A percentile compares a stretch with the other conserved stretches of the same genome.
These are phyloP conservation scores for Hibiscus mutabilis DNA, from an alignment of 345 rosid genomes.

Conservation along the genomic window DNA sequence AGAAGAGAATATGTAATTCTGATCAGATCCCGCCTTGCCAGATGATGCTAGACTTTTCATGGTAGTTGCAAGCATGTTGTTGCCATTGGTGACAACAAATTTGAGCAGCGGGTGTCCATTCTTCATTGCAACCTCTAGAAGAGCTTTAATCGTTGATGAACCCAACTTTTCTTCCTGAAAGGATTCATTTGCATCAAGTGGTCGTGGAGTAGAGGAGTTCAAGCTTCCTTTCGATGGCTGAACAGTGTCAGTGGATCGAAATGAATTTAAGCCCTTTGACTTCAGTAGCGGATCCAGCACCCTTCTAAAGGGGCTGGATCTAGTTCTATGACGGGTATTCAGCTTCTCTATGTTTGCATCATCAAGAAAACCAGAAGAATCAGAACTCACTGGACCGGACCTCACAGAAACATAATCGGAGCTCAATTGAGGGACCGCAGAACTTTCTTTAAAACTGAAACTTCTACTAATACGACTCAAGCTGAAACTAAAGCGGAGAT, in stretches of 20 bases:
- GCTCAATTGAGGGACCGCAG: slow-evolving; percentile 37
- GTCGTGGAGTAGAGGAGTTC: slow-evolving; percentile 24
- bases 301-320: slow-evolving; percentile 73
- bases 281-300: slow-evolving; percentile 63
- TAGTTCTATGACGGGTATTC: slow-evolving; percentile 31
- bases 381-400: slow-evolving; percentile 49
- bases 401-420: slow-evolving; percentile 38
- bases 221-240: slow-evolving; percentile 30
- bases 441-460: slow-evolving; percentile 65
- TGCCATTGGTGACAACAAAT: slow-evolving; percentile 48
- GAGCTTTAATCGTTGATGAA: slow-evolving; percentile 41
- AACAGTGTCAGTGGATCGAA: slow-evolving; percentile 29
- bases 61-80: slow-evolving; percentile 61
- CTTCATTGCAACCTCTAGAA: slow-evolving; percentile 48
- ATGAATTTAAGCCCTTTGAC: slow-evolving; percentile 31
- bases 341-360: slow-evolving; percentile 33
- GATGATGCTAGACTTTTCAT: slow-evolving; percentile 36
- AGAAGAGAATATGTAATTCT: slow-evolving; percentile 51
- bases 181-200: slow-evolving; percentile 17
- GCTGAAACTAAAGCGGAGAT: slow-evolving; percentile 74
- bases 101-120: slow-evolving; percentile 68
- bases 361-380: slow-evolving; percentile 28
- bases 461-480: slow-evolving; percentile 64
- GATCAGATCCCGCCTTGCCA: slow-evolving; percentile 32
- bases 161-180: slow-evolving; percentile 29